Conservation (phyloP, 495 filamentous ascomycete genomes). For the Tuber calosporum region DNA sequence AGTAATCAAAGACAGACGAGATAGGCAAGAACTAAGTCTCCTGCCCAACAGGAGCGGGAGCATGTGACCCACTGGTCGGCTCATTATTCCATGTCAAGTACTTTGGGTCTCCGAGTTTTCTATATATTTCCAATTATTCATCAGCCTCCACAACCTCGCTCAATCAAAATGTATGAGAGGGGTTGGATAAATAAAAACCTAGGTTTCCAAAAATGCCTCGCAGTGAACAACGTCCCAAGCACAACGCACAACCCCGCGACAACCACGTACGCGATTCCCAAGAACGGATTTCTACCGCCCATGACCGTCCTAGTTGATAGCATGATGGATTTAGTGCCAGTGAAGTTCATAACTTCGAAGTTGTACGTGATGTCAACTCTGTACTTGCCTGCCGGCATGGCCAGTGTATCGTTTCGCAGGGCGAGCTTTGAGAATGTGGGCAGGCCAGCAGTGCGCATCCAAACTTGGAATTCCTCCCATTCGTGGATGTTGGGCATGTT, state of each 20-base stretch:
- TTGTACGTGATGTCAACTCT: conserved; percentile 56
- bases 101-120: conserved; percentile 95
- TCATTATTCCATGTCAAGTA: conserved; percentile 97
- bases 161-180: not conserved
- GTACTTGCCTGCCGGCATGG: conserved; percentile 66
- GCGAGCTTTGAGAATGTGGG: conserved; percentile 92
- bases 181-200: conserved; percentile 50
- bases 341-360: conserved; percentile 73
- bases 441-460: conserved; percentile 97
- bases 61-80: conserved; percentile 39
- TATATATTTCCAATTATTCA: conserved; percentile 41
- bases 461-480: conserved; percentile 85
- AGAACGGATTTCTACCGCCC: conserved; percentile 90
- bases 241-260: conserved; percentile 89
- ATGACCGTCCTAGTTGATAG: conserved; percentile 90
- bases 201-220: conserved; percentile 82
- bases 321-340: conserved; percentile 88
- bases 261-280: conserved; percentile 91
- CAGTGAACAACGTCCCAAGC: conserved; percentile 77
- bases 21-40: not conserved
- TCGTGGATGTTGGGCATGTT: conserved; percentile 58
- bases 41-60: not conserved
- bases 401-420: conserved; percentile 63
- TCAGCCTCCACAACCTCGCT: not conserved
- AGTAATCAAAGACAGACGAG: not conserved